Evolutionary conservation across 306 rosid species (phyloP).

Genomic region (Fragaria nilgerrensis): DNA sequence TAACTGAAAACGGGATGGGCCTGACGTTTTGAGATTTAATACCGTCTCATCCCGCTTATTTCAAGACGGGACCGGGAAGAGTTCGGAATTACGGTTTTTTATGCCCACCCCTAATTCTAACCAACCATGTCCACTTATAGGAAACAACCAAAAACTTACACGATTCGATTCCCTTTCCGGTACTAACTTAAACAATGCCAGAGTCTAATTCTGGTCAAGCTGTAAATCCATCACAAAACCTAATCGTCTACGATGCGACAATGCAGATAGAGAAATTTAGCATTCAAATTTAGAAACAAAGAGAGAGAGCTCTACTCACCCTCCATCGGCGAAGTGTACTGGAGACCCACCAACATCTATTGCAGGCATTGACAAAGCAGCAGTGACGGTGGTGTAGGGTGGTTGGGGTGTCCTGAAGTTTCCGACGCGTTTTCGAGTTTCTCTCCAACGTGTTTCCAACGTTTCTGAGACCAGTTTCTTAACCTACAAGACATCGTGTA

Average conservation of each 20-base stretch:
- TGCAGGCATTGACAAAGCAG: no score
- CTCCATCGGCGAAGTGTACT: constrained; percentile 75
- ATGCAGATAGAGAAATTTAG: not conserved
- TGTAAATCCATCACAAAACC: not conserved
- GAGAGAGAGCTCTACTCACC: constrained; percentile 25
- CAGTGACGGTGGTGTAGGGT: no score
- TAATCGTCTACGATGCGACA: not conserved
- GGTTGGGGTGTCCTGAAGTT: no score
- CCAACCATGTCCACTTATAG: not conserved
- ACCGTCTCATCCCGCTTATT: no score
- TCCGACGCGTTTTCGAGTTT: no score
- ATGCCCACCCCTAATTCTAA: not conserved
- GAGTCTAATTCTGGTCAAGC: not conserved
- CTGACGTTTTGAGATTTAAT: no score
- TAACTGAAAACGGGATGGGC: no score
- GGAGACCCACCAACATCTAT: constrained; percentile 13
- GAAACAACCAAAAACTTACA: not conserved
- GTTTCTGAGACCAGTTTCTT: no score
- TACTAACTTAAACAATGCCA: not conserved
- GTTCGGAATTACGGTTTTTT: no score
- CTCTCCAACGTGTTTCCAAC: no score
- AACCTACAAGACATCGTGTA: no score
- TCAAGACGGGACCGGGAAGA: no score
- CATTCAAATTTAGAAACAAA: not conserved
- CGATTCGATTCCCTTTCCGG: not conserved